These are phyloP conservation scores for Yamadazyma blattariae DNA, from an alignment of 1,139 yeast species.

Conservation along the genomic window DNA sequence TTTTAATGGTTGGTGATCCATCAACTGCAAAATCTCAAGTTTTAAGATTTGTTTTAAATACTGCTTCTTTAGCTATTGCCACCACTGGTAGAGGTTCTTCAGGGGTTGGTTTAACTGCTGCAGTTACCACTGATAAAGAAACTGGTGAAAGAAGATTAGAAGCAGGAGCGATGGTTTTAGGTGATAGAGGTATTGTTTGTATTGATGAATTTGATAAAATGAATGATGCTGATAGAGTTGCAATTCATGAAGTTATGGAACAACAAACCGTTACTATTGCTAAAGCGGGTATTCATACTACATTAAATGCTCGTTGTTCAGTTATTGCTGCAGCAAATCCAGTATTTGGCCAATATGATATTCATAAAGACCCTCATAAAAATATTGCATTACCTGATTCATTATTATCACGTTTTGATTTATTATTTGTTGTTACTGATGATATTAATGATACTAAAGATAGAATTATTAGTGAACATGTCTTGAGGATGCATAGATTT, in stretches of 20 bases:
- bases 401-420: slow-evolving; percentile 91
- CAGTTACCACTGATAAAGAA: slow-evolving; percentile 93
- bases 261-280: slow-evolving; percentile 99
- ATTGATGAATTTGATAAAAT: slow-evolving; percentile 98
- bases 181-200: slow-evolving; percentile 96
- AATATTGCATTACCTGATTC: slow-evolving; percentile 98
- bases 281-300: slow-evolving; percentile 97
- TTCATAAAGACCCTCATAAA: slow-evolving; percentile 94
- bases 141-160: slow-evolving; percentile 96
- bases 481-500: slow-evolving; percentile 88
- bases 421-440: slow-evolving; percentile 92
- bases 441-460: slow-evolving; percentile 86
- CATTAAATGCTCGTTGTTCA: slow-evolving; percentile 94
- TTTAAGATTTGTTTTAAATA: slow-evolving; percentile 87
- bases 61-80: slow-evolving; percentile 94
- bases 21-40: slow-evolving; percentile 98
- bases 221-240: slow-evolving; percentile 96
- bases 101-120: slow-evolving; percentile 99
- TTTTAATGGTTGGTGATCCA: slow-evolving; percentile 98
- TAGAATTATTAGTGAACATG: slow-evolving; percentile 90
- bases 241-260: slow-evolving; percentile 99
- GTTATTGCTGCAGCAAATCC: slow-evolving; percentile 99
- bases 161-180: slow-evolving; percentile 99
- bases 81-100: slow-evolving; percentile 99
- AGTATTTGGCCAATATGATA: slow-evolving; percentile 93